Conservation (phyloP, 345 rosid genomes). For the Citrus reticulata region DNA sequence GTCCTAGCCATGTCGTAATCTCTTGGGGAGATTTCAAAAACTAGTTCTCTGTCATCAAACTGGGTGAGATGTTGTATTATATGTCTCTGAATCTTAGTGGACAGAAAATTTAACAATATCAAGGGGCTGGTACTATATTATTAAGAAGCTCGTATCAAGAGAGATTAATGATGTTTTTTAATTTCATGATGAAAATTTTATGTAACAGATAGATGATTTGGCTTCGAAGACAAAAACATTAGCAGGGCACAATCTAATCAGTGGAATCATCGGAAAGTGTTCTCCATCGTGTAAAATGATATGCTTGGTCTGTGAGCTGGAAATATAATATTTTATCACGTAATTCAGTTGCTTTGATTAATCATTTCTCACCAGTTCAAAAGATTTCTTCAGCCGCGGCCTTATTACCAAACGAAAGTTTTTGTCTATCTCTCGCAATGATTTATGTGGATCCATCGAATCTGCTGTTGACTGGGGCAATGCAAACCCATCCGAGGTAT, state of each 20-base stretch:
- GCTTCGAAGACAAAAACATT: slow-evolving; percentile 59
- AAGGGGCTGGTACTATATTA: too few species aligned
- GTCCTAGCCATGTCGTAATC: too few species aligned
- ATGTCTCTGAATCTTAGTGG: too few species aligned
- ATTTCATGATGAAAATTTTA: not conserved
- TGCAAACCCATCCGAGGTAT: slow-evolving; percentile 55
- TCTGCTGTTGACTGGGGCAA: slow-evolving; percentile 88
- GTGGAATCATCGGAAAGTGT: slow-evolving; percentile 57
- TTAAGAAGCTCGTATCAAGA: too few species aligned
- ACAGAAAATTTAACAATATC: not conserved
- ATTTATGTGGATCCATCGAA: slow-evolving; percentile 62
- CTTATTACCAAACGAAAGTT: slow-evolving; percentile 63
- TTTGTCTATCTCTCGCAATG: slow-evolving; percentile 72
- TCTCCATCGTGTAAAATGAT: slow-evolving; percentile 38
- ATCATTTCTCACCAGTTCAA: slow-evolving; percentile 68
- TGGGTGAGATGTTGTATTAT: too few species aligned
- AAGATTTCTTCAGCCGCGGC: slow-evolving; percentile 88
- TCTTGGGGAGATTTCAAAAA: too few species aligned
- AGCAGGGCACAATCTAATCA: slow-evolving; percentile 87
- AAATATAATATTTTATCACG: slow-evolving; percentile 88
- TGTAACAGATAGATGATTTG: slow-evolving; percentile 56
- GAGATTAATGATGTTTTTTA: too few species aligned
- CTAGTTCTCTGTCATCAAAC: too few species aligned
- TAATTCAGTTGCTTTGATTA: slow-evolving; percentile 56
- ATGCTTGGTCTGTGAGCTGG: slow-evolving; percentile 93